These are phyloP conservation scores for Cytospora schulzeri DNA, from an alignment of 2,329 filamentous ascomycete genomes.

Conservation along the genomic window DNA sequence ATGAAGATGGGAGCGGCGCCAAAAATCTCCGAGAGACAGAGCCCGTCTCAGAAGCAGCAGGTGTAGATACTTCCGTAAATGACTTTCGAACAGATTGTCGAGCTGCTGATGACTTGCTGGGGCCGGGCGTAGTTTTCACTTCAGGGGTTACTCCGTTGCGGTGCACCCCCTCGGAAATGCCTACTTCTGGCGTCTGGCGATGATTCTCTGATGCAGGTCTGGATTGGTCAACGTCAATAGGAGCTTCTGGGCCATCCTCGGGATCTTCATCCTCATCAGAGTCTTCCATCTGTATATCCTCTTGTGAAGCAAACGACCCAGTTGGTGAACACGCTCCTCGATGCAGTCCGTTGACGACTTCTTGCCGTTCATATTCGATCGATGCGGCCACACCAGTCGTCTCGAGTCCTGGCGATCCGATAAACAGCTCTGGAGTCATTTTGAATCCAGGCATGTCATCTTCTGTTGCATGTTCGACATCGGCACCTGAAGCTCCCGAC, in stretches of 20 bases:
- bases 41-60: neutral
- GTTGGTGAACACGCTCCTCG: neutral
- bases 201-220: neutral
- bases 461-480: neutral
- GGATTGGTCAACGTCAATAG: neutral
- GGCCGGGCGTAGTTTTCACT: neutral
- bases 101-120: neutral
- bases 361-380: neutral
- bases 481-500: neutral
- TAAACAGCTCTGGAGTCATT: neutral
- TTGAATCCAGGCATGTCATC: neutral
- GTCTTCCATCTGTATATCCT: neutral
- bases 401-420: neutral
- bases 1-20: conserved; percentile 4
- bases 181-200: neutral
- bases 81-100: neutral
- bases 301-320: neutral
- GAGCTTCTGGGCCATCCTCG: neutral
- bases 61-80: neutral
- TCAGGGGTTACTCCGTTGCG: neutral
- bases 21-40: neutral
- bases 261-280: neutral
- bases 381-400: neutral
- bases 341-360: neutral
- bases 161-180: neutral